Conservation (phyloP, 2,329 filamentous ascomycete species). For the Fusarium penzigii region DNA sequence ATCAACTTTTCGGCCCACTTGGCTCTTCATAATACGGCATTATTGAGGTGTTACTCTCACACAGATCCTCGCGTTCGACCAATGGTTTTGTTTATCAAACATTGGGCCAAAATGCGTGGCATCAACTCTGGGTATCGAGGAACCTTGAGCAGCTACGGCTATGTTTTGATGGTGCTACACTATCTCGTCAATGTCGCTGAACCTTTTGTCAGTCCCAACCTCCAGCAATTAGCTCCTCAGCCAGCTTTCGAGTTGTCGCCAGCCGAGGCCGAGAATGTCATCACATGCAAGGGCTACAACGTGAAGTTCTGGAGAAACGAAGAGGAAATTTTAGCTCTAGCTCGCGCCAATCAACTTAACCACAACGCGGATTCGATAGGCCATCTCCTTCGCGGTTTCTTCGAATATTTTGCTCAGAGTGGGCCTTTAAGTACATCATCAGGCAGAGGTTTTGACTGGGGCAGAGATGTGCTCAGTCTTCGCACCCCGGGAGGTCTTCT, state of each 20-base stretch:
- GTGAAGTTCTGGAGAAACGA: conserved; percentile 81
- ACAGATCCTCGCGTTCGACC: conserved; percentile 76
- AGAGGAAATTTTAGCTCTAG: conserved; percentile 63
- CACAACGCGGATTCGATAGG: conserved; percentile 71
- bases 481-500: conserved; percentile 70
- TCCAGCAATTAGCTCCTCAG: conserved; percentile 61
- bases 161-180: conserved; percentile 89
- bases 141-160: conserved; percentile 86
- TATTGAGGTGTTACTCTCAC: conserved; percentile 80
- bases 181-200: conserved; percentile 81
- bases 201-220: conserved; percentile 82
- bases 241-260: conserved; percentile 35
- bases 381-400: conserved; percentile 77
- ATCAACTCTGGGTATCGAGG: conserved; percentile 88
- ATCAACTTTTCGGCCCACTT: conserved; percentile 89
- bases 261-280: conserved; percentile 22
- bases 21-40: conserved; percentile 78
- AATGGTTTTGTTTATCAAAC: conserved; percentile 83
- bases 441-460: conserved; percentile 74
- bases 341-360: conserved; percentile 60
- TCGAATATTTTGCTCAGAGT: conserved; percentile 77
- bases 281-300: conserved; percentile 62
- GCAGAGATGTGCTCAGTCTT: conserved; percentile 75
- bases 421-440: conserved; percentile 52
- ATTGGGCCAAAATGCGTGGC: conserved; percentile 82